Base-by-base conservation (phyloP, 441 rosid species). In the Euphorbia corollata region DNA sequence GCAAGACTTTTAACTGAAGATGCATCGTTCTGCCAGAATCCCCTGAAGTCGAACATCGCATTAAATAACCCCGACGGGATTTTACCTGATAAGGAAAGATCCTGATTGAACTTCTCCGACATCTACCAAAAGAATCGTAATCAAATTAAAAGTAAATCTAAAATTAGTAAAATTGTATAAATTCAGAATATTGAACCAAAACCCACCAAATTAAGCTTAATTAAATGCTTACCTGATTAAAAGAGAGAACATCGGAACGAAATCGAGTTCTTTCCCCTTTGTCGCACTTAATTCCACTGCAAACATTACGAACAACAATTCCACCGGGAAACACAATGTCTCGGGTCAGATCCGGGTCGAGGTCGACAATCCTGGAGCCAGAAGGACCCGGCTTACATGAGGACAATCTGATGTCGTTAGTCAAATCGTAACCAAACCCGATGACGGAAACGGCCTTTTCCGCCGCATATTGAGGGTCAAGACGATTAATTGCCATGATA, bases 91-190 rank as follows among this genome's bases (percentile, higher is more conserved):
- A 93, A 81, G 54, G 81, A 77, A 67, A 89, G 65, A 16, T 84
- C 93, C 74, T 80, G 93, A 73, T 91, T 93, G 73, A 87, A 83
- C 77, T 87, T 87, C 89, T 89, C 97, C 47, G 99, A 91, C 99
- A 93, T 93, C 97, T 93, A 20, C 22, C 47, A 23, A 34, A 78
- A 60, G 23, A 22, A 22, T 4, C 6, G 8, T 8, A 22, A 13
- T 18, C 18, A 23, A 8, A 38, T 10, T 11, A 24, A n/a, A 38
- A 48, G 50, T 6, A 11, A 24, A 18, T 58, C 19, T 63, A 58
- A 41, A 12, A 18, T 65, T 11, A 53, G 68, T 0, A n/a, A 53
- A 39, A 12, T 30, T 54, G 0, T 19, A 27, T 1, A 53, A 27
- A 20, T 62, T 15, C 66, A 45, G 53, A 20, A 32, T 8, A 64